Evolutionary conservation across 73 alveolate species (phyloP), one percentile per base, ranked within the genome.

Genomic region (Symbiodinium pilosum): DNA sequence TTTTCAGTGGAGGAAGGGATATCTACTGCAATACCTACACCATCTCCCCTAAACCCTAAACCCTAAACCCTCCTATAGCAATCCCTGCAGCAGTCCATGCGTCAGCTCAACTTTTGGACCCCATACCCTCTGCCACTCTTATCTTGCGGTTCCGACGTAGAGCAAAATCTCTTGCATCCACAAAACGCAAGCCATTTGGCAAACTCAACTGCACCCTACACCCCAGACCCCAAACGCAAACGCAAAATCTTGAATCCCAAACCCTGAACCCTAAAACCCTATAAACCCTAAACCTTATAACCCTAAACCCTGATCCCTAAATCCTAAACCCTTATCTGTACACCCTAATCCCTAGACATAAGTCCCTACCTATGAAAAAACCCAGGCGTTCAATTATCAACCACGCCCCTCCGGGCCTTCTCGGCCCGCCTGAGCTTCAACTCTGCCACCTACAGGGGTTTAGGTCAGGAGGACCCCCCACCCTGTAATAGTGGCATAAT

Each of bases 351-450:
- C n/a, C 73, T 8, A 20, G 21, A 56, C 73, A 26, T 3, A 56
- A 21, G 71, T 9, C 28, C 39, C 28, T 68, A 28, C 93, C 84
- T 86, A 52, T 4, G 8, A 8, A 2, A 71, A n/a, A 2, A 4
- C 43, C 43, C 28, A 71, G 85, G 85, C 26, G 20, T 20, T 20
- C 24, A 2, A 71, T 21, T 14, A 34, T 14, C 2, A 0, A 3
- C 2, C 8, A 24, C 52, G 51, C 18, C 16, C 44, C 4, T 0
- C 21, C 59, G 89, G 47, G 26, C 92, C 92, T 83, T 83, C 98
- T 92, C 98, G 43, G 98, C 98, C 16, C 98, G 21, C 28, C 84
- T 59, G 11, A 92, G 91, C 83, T 92, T 92, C 84, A 92, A 38
- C 36, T 92, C 98, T 7, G 98, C 98, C 51, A 91, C 97, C 97